Percentiles rank a stretch among this genome's conserved stretches.
These are phyloP conservation scores for Cercospora sojina DNA, from an alignment of 2,329 filamentous ascomycete species.

Conservation along the genomic window DNA sequence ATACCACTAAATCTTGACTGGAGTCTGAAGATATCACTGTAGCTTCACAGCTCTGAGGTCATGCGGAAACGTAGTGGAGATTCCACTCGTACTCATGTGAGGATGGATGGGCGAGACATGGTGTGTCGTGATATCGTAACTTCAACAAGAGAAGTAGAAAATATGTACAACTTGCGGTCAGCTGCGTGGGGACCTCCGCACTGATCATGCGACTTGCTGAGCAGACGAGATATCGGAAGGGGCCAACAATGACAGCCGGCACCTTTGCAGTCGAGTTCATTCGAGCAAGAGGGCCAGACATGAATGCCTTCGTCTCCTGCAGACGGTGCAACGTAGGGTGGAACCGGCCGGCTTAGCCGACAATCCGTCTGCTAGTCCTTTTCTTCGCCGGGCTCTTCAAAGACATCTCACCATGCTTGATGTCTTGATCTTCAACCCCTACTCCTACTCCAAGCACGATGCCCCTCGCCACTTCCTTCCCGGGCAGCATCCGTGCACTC, in stretches of 20 bases:
- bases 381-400: conserved; percentile 33
- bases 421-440: conserved; percentile 16
- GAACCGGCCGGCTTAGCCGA: not conserved
- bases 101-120: not conserved
- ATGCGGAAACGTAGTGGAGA: not conserved
- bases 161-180: not conserved
- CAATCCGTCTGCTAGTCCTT: conserved; percentile 18
- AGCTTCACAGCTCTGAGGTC: not conserved
- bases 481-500: conserved; percentile 34
- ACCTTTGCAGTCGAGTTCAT: not conserved
- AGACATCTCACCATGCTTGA: conserved; percentile 8
- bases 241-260: not conserved
- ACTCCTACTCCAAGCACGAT: conserved; percentile 12
- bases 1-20: not conserved
- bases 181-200: not conserved
- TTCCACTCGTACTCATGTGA: not conserved
- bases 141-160: not conserved
- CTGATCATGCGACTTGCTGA: not conserved
- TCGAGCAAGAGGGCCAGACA: not conserved
- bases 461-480: conserved; percentile 7
- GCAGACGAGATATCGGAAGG: not conserved
- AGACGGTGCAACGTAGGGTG: not conserved
- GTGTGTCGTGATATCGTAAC: not conserved
- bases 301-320: not conserved
- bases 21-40: not conserved